These are phyloP conservation scores for Mallotus repandus DNA, from an alignment of 441 rosid species.

Conservation along the genomic window DNA sequence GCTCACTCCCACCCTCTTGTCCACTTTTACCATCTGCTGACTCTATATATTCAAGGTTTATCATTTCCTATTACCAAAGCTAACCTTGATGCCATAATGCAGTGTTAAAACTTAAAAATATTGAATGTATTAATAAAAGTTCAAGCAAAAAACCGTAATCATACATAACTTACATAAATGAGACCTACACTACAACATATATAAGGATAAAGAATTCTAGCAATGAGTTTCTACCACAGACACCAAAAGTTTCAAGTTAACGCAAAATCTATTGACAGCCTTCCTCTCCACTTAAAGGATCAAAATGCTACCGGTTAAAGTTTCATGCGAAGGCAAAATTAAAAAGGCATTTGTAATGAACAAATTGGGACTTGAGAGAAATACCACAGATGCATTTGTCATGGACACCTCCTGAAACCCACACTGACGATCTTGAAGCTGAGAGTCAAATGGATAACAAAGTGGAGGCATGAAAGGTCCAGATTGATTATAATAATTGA, in stretches of 20 bases:
- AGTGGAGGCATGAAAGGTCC: conserved; percentile 92
- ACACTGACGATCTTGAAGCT: conserved; percentile 62
- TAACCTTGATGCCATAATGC: too few species aligned
- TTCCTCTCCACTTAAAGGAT: neutral
- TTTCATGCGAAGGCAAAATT: neutral
- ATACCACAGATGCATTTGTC: conserved; percentile 77
- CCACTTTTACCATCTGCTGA: too few species aligned
- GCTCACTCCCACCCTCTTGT: too few species aligned
- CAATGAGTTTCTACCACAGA: neutral
- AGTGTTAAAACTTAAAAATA: too few species aligned
- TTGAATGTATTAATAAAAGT: too few species aligned
- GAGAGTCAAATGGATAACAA: conserved; percentile 74
- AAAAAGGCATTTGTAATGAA: neutral
- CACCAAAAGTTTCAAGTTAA: neutral
- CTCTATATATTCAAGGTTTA: too few species aligned
- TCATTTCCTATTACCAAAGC: too few species aligned
- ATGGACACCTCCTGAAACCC: conserved; percentile 62
- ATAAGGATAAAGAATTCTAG: neutral
- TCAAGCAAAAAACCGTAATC: neutral
- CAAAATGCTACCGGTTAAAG: neutral
- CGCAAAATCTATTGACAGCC: neutral
- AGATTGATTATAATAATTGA: conserved; percentile 68
- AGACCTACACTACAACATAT: neutral
- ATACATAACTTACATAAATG: neutral
- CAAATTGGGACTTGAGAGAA: conserved; percentile 5